Base-by-base conservation (phyloP, 495 filamentous ascomycete genomes). In the Penicillium manginii region DNA sequence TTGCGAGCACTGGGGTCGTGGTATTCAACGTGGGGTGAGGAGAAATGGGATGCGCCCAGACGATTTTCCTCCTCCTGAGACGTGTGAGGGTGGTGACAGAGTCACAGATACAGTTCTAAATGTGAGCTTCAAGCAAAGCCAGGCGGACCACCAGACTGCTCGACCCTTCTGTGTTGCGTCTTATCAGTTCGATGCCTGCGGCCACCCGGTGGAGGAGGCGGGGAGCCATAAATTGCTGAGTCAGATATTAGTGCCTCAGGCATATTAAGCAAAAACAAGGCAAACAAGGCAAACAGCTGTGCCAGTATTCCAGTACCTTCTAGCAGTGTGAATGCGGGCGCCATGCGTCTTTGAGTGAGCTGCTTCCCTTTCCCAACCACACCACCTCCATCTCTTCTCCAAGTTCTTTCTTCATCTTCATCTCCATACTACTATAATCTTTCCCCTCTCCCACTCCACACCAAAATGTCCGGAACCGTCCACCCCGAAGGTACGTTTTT, bases 401-500 rank as follows among this genome's bases (percentile, higher is more conserved):
- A 56, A 61, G 54, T 62, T 58, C 47, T n/a, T 19, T 32, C 31
- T 52, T 56, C 59, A 60, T 39, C 56, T 63, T 57, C 54, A 50
- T 54, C 43, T 55, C 59, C 56, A 39, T 61, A 55, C 50, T 47
- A 40, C 43, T 55, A 58, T 58, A 39, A 63, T 56, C 50, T 47
- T 40, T 33, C 23, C 57, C 58, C 54, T 54, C 59, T 37, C 56
- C 40, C 49, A 54, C 49, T 57, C 50, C 18, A 3, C 14, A 47
- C 52, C 61, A 72, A 58, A 58, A 76, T 75, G 69, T 54, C 73
- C 50, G 67, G 64, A 33, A 69, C 70, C 55, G 46, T 68, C 50
- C 69, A 70, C 52, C 75, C 75, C 52, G 75, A 78, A 73, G 75
- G 75, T 78, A 70, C 12, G 75, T 72, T 43, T 72, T 43, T 29